phyloP scores from a whole-genome alignment of 495 filamentous ascomycete genomes.

The Penicillium cosmopolitanum region DNA sequence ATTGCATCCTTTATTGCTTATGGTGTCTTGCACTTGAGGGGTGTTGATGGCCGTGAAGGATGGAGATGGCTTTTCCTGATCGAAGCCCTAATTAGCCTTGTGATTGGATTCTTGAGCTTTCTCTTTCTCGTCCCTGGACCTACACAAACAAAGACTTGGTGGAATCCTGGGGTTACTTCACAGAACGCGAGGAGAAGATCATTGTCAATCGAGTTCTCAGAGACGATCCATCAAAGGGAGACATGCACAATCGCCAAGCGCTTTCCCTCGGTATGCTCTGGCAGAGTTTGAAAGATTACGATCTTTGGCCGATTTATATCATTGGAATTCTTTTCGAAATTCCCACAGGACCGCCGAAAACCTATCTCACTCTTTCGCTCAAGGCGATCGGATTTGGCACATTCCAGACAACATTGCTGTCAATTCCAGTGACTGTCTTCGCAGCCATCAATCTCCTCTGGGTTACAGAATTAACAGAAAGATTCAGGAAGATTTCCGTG shows the following conservation, averaged over 20 bases:
- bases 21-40: slow-evolving; percentile 49
- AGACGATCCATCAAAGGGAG: slow-evolving; percentile 58
- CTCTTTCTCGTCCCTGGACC: slow-evolving; percentile 54
- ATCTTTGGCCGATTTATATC: slow-evolving; percentile 57
- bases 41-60: slow-evolving; percentile 33
- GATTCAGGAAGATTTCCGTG: slow-evolving; percentile 19
- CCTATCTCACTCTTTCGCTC: slow-evolving; percentile 68
- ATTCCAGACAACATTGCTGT: slow-evolving; percentile 66
- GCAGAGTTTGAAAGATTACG: slow-evolving; percentile 43
- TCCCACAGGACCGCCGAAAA: slow-evolving; percentile 47
- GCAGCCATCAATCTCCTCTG: slow-evolving; percentile 45
- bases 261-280: slow-evolving; percentile 47
- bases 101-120: slow-evolving; percentile 57
- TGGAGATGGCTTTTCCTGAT: slow-evolving; percentile 56
- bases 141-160: slow-evolving; percentile 59
- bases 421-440: slow-evolving; percentile 55
- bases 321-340: slow-evolving; percentile 55
- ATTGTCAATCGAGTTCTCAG: slow-evolving; percentile 72
- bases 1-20: slow-evolving; percentile 50
- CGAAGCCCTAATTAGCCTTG: slow-evolving; percentile 52
- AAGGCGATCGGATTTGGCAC: slow-evolving; percentile 63
- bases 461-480: slow-evolving; percentile 54
- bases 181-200: slow-evolving; percentile 60
- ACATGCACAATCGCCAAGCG: slow-evolving; percentile 60
- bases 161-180: neutral